Evolutionary conservation across 179 eudicot species (phyloP).

Genomic region (Nepenthes alata): DNA sequence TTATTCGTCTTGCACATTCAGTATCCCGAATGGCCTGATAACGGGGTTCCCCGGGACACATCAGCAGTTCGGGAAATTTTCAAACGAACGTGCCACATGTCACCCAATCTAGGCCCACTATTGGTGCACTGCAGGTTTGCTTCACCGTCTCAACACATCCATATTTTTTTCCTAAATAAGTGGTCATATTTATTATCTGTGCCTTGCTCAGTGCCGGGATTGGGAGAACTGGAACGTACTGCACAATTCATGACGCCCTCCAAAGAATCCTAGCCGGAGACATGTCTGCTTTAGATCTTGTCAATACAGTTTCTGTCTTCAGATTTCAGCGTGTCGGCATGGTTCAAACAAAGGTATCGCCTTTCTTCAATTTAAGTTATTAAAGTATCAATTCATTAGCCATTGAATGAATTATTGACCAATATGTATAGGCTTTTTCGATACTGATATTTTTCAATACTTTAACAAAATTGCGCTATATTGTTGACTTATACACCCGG

Average conservation of each 20-base stretch:
- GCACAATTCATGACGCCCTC: slow-evolving; percentile 67
- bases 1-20: slow-evolving; percentile 76
- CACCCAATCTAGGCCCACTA: slow-evolving; percentile 61
- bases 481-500: too few relatives aligned
- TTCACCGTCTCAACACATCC: background rate
- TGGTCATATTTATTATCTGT: slow-evolving; percentile 3
- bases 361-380: background rate
- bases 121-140: slow-evolving; percentile 94
- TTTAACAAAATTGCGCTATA: too few relatives aligned
- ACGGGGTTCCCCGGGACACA: slow-evolving; percentile 75
- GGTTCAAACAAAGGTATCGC: slow-evolving; percentile 80
- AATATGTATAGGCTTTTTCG: too few relatives aligned
- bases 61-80: slow-evolving; percentile 77
- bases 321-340: slow-evolving; percentile 90
- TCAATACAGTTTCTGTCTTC: slow-evolving; percentile 42
- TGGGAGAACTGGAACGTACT: slow-evolving; percentile 95
- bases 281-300: slow-evolving; percentile 72
- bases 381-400: too few relatives aligned
- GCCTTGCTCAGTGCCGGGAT: slow-evolving; percentile 75
- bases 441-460: too few relatives aligned
- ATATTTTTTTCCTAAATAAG: too few relatives aligned
- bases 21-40: slow-evolving; percentile 96
- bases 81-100: slow-evolving; percentile 35
- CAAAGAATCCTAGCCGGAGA: slow-evolving; percentile 76
- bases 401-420: too few relatives aligned